Evolutionary conservation across 148 eudicot species (phyloP).

Genomic region (Cornus kousa): DNA sequence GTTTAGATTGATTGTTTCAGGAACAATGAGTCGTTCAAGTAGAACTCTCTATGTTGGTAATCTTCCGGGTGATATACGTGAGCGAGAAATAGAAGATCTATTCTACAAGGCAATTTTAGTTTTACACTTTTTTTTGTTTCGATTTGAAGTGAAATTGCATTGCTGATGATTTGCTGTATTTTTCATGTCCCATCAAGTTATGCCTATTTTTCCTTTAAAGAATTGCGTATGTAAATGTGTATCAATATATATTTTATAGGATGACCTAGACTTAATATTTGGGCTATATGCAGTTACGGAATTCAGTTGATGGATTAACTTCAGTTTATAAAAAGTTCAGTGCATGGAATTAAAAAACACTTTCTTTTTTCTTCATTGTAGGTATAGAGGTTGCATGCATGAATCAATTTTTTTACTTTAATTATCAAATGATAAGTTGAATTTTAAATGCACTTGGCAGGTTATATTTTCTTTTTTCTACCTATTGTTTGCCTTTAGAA

Average conservation of each 20-base stretch:
- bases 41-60: slow-evolving; percentile 67
- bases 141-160: neutral
- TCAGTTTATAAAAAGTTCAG: neutral
- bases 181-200: too few species aligned
- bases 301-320: neutral
- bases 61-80: slow-evolving; percentile 70
- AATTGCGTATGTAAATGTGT: neutral
- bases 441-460: neutral
- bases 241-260: too few species aligned
- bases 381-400: neutral
- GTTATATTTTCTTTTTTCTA: neutral
- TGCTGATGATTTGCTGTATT: neutral
- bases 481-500: neutral
- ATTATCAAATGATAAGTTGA: neutral
- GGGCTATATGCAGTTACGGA: neutral
- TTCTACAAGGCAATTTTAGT: slow-evolving; percentile 52
- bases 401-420: neutral
- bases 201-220: too few species aligned
- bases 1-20: slow-evolving; percentile 11
- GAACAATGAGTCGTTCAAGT: slow-evolving; percentile 44
- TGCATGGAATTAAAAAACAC: neutral
- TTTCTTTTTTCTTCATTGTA: too few species aligned
- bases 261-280: too few species aligned
- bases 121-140: neutral
- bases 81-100: slow-evolving; percentile 72